Base-by-base conservation (phyloP, 2,329 filamentous ascomycete species). In the Aaosphaeria pasadenensis region DNA sequence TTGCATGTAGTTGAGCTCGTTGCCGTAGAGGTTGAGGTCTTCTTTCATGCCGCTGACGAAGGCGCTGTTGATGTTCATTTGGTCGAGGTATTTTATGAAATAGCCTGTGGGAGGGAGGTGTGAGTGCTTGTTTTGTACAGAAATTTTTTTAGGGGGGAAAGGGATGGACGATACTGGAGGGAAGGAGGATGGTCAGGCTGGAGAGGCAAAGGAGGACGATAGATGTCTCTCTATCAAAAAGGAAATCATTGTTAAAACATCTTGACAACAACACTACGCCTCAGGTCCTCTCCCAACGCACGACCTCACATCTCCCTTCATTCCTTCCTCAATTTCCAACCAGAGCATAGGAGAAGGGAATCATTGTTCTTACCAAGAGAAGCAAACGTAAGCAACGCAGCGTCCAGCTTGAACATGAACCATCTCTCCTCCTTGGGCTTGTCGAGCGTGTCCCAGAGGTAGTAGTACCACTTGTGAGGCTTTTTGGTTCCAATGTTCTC, bases 1-100 rank as follows among this genome's bases (percentile, higher is more conserved):
- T 44, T 81, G 71, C 66, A 79, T 77, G 45, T 77, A 77, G 45
- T 83, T 82, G 31, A 83, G 69, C 47, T 84, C 69, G 52, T 83
- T 83, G 1, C 74, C 72, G 41, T 77, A 74, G 17, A 83, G 63
- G 2, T 67, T 59, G 0, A 83, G 64, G 45, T 82, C 79, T 54
- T 81, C 76, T 58, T 81, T 74, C 60, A 67, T 66, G 45, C 62
- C 63, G 11, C 59, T 63, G 0, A 64, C 61, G 31, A 64, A 66
- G 6, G 62, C 62, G 29, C 42, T 57, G 41, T 55, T 58, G 42
- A 76, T 67, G 41, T 76, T 76, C 7, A 67, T 51, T 41, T 74
- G 72, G 48, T 75, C 68, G 5, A 78, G 61, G 41, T 77, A 73
- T 48, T 79, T 78, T 54, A 78, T 75, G 46, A 79, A 76, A 48